These are phyloP conservation scores for Aspergillus japonicus DNA, from an alignment of 2,329 filamentous ascomycete species.

Conservation along the genomic window DNA sequence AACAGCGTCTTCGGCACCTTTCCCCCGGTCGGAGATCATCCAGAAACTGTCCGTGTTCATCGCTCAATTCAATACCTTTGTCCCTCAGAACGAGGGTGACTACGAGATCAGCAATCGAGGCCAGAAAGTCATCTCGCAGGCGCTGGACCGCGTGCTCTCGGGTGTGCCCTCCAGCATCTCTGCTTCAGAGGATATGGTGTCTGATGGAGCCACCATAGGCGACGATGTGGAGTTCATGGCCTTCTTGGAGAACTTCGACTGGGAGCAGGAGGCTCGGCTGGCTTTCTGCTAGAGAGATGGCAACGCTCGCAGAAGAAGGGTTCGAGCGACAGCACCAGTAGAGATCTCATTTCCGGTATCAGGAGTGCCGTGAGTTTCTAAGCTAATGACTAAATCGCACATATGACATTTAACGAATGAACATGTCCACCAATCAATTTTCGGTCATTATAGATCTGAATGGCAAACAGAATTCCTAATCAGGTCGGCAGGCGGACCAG, in stretches of 20 bases:
- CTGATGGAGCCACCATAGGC: neutral
- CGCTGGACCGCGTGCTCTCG: conserved; percentile 18
- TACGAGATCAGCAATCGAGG: conserved; percentile 13
- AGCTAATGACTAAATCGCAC: too few species aligned
- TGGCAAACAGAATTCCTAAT: neutral
- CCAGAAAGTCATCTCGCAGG: conserved; percentile 14
- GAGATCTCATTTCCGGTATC: too few species aligned
- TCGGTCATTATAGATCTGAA: too few species aligned
- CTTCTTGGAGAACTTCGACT: conserved; percentile 18
- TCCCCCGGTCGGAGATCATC: conserved; percentile 23
- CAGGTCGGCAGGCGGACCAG: neutral
- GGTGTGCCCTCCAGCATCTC: neutral
- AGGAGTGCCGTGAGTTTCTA: too few species aligned
- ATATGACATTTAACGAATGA: neutral
- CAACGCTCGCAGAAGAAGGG: too few species aligned
- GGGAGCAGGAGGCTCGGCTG: conserved; percentile 16
- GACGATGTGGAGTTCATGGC: conserved; percentile 15
- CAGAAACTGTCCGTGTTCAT: conserved; percentile 25
- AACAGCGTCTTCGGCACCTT: neutral
- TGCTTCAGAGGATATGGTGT: neutral
- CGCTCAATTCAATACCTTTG: conserved; percentile 13
- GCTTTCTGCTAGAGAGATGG: neutral
- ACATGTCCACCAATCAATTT: neutral
- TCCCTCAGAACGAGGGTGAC: conserved; percentile 14
- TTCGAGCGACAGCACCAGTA: too few species aligned